Conservation (phyloP, 2,329 filamentous ascomycete genomes). For the Blastomyces parvus region DNA sequence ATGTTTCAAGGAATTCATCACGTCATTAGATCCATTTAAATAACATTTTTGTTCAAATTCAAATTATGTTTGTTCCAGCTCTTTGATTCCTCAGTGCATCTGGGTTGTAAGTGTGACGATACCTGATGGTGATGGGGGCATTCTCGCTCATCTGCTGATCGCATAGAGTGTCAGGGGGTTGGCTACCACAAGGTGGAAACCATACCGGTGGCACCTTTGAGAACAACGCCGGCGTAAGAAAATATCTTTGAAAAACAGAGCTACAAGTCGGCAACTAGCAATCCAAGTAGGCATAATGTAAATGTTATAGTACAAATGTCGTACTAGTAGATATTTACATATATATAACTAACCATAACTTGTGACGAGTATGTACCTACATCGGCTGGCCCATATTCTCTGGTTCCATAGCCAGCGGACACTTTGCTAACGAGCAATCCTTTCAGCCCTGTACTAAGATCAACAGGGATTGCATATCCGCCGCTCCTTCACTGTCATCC, state of each 20-base stretch:
- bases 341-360: too few species aligned
- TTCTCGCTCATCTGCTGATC: background rate
- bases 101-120: background rate
- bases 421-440: background rate
- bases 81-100: background rate
- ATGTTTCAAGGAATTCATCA: background rate
- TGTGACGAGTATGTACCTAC: background rate
- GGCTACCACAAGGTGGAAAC: background rate
- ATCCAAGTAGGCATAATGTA: background rate
- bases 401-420: background rate
- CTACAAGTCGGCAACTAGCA: background rate
- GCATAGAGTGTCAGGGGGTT: background rate
- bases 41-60: background rate
- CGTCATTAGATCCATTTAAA: background rate
- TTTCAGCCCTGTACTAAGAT: background rate
- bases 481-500: background rate
- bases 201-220: background rate
- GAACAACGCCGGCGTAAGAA: background rate
- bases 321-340: background rate
- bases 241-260: background rate
- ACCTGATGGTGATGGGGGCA: background rate
- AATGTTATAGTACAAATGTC: background rate
- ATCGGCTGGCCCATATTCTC: background rate
- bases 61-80: background rate
- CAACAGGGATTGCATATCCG: background rate